Conservation (phyloP, 352 stramenopile species). For the Phytophthora sojae region DNA sequence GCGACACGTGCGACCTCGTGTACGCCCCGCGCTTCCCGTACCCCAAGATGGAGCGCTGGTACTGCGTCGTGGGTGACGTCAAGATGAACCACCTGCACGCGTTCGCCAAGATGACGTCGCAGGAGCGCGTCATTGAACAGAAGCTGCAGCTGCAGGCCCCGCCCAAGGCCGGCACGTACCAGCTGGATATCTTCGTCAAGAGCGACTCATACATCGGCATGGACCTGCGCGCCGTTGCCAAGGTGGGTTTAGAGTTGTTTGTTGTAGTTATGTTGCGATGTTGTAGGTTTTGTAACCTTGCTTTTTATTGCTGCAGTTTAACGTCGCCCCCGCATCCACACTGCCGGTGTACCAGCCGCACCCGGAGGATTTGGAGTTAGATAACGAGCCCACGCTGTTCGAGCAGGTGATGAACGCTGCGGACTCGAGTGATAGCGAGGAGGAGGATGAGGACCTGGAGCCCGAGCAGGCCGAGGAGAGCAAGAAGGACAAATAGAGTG, state of each 20-base stretch:
- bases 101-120: slow-evolving; percentile 96
- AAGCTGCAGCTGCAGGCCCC: slow-evolving; percentile 97
- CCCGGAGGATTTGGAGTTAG: slow-evolving; percentile 98
- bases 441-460: slow-evolving; percentile 72
- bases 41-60: slow-evolving; percentile 97
- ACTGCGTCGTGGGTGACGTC: slow-evolving; percentile 95
- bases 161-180: slow-evolving; percentile 93
- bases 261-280: neutral
- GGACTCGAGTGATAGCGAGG: slow-evolving; percentile 90
- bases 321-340: slow-evolving; percentile 91
- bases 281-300: slow-evolving; percentile 3
- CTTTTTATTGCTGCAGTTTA: slow-evolving; percentile 76
- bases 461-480: slow-evolving; percentile 51
- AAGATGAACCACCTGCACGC: slow-evolving; percentile 96
- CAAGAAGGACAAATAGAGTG: slow-evolving; percentile 77
- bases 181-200: slow-evolving; percentile 98
- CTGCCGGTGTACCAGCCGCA: slow-evolving; percentile 97
- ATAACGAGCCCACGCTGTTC: slow-evolving; percentile 99
- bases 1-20: slow-evolving; percentile 94
- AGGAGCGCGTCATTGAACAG: slow-evolving; percentile 89
- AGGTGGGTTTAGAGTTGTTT: slow-evolving; percentile 51
- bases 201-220: slow-evolving; percentile 98
- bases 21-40: slow-evolving; percentile 97
- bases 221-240: slow-evolving; percentile 93
- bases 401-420: slow-evolving; percentile 95